Conservation (phyloP, 306 rosid species). For the Vicia sativa region DNA sequence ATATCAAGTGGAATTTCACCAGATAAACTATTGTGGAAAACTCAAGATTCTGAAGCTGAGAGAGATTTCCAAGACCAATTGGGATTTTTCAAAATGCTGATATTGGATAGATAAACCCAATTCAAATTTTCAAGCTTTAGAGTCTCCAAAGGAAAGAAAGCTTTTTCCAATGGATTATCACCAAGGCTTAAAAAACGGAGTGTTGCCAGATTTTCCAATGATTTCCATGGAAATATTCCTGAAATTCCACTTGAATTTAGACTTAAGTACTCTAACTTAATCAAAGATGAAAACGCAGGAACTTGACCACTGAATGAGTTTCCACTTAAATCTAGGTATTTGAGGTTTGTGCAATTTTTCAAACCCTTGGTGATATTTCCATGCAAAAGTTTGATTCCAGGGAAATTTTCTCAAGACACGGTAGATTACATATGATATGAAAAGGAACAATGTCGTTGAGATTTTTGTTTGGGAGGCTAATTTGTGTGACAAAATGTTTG, state of each 20-base stretch:
- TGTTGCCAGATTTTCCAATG: constrained; percentile 60
- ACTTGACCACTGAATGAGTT: constrained; percentile 61
- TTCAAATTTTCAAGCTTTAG: constrained; percentile 64
- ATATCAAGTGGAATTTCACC: constrained; percentile 59
- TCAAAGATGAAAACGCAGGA: constrained; percentile 66
- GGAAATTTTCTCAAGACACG: constrained; percentile 52
- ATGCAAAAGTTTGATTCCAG: constrained; percentile 50
- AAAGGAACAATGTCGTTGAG: constrained; percentile 65
- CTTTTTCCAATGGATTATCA: constrained; percentile 54
- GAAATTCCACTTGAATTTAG: constrained; percentile 63
- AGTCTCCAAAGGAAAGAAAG: constrained; percentile 62
- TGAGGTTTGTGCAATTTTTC: constrained; percentile 61
- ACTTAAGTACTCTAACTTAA: constrained; percentile 50
- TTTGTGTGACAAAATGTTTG: constrained; percentile 54
- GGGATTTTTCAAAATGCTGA: constrained; percentile 66
- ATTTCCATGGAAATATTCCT: constrained; percentile 82
- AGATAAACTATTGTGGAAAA: constrained; percentile 54
- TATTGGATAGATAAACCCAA: constrained; percentile 82
- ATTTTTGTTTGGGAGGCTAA: constrained; percentile 51
- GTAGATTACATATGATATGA: constrained; percentile 60
- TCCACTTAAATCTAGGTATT: constrained; percentile 62
- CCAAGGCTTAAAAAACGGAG: constrained; percentile 66
- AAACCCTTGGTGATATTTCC: constrained; percentile 55
- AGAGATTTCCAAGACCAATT: constrained; percentile 63
- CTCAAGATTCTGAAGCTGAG: constrained; percentile 65